Evolutionary conservation across 2,329 filamentous ascomycete species (phyloP).

Genomic region (Gaeumannomyces tritici): DNA sequence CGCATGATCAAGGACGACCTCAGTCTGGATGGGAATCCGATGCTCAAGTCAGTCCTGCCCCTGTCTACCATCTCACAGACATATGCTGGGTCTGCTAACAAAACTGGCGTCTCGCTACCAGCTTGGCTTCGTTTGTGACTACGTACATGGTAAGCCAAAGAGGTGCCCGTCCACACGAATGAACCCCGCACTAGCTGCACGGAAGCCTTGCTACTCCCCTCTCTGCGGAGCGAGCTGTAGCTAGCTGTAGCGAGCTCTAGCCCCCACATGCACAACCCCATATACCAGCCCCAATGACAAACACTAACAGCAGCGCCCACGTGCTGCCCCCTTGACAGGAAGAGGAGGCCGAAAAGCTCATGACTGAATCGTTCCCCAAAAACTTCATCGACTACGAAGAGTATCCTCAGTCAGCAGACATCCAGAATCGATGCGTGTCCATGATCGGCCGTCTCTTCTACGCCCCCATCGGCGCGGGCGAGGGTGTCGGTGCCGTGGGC

Average conservation of each 20-base stretch:
- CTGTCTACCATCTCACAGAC: background rate
- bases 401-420: conserved; percentile 71
- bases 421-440: conserved; percentile 85
- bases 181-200: background rate
- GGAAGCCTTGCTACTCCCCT: background rate
- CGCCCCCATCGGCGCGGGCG: conserved; percentile 46
- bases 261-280: too few species aligned
- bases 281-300: background rate
- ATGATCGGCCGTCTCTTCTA: conserved; percentile 90
- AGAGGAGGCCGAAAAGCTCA: conserved; percentile 91
- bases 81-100: background rate
- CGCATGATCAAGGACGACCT: conserved; percentile 95
- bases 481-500: conserved; percentile 60
- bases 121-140: conserved; percentile 85
- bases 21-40: conserved; percentile 83
- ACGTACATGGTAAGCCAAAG: conserved; percentile 71
- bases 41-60: conserved; percentile 56
- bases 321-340: conserved; percentile 42
- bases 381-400: conserved; percentile 93
- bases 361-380: conserved; percentile 84
- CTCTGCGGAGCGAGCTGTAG: too few species aligned
- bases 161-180: too few species aligned
- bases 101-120: conserved; percentile 22
- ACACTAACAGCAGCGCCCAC: background rate
- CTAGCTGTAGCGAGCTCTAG: too few species aligned